Percentiles rank a stretch among this genome's conserved stretches.
These are phyloP conservation scores for Cenchrus americanus DNA, from an alignment of 176 grass and related monocot species.

Conservation along the genomic window DNA sequence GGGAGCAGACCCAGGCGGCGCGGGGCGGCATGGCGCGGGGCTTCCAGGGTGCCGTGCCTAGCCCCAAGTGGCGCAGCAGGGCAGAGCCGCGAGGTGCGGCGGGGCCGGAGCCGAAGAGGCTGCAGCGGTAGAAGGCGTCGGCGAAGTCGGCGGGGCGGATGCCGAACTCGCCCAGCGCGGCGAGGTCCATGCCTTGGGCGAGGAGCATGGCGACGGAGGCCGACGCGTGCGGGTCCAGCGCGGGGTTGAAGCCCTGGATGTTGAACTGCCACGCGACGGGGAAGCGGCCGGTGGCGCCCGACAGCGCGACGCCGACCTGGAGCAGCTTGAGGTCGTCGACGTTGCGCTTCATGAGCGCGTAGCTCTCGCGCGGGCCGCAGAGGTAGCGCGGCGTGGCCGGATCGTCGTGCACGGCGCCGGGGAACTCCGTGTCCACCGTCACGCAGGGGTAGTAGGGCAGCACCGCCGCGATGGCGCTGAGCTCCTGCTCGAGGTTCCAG, in stretches of 20 bases:
- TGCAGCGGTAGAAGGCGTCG: conserved; percentile 13
- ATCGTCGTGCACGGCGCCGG: conserved; percentile 41
- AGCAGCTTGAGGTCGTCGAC: conserved; percentile 46
- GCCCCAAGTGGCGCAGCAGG: no score
- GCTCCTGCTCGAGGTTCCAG: conserved; percentile 24
- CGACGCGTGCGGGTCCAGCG: conserved; percentile 18
- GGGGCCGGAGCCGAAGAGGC: not conserved
- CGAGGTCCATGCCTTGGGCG: conserved; percentile 46
- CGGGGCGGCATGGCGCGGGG: no score
- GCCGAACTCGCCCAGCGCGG: not conserved
- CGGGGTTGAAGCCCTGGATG: conserved; percentile 41
- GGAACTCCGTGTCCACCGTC: conserved; percentile 53
- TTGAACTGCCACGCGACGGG: conserved; percentile 57
- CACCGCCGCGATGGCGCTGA: not conserved
- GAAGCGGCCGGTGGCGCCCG: not conserved
- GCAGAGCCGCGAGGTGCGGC: no score
- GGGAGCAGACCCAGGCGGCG: no score
- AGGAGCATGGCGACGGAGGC: conserved; percentile 43
- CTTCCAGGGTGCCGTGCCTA: no score
- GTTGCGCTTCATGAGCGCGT: conserved; percentile 42
- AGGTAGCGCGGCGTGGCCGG: conserved; percentile 15
- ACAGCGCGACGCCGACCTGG: conserved; percentile 45
- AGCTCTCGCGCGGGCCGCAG: conserved; percentile 32
- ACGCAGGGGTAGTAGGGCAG: conserved; percentile 37
- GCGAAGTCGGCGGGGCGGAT: conserved; percentile 9